Percentiles rank a stretch among this genome's conserved stretches.
phyloP scores from a whole-genome alignment of 495 filamentous ascomycete species.

The Bacidia gigantensis region DNA sequence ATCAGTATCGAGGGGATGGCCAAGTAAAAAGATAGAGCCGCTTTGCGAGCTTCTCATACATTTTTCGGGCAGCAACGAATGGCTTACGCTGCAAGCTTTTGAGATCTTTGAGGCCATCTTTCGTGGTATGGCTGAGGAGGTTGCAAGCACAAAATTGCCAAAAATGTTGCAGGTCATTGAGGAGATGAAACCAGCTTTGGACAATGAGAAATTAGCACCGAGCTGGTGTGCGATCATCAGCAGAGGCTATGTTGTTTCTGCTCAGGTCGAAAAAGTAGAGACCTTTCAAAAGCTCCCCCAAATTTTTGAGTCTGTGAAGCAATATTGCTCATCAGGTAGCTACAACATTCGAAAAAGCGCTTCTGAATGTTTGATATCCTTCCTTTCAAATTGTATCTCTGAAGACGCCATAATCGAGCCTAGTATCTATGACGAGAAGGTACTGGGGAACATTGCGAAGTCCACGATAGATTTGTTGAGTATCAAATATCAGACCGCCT shows the following conservation, averaged over 20 bases:
- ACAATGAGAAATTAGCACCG: slow-evolving; percentile 82
- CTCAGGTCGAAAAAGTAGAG: slow-evolving; percentile 69
- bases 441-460: slow-evolving; percentile 59
- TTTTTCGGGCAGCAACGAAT: slow-evolving; percentile 82
- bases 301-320: slow-evolving; percentile 60
- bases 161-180: slow-evolving; percentile 73
- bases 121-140: slow-evolving; percentile 71
- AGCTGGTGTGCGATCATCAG: slow-evolving; percentile 95
- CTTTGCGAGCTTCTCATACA: slow-evolving; percentile 79
- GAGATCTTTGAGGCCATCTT: slow-evolving; percentile 96
- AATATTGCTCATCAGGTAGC: slow-evolving; percentile 71
- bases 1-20: slow-evolving; percentile 80
- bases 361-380: slow-evolving; percentile 86
- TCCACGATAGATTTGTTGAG: slow-evolving; percentile 57
- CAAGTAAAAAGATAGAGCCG: slow-evolving; percentile 85
- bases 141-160: slow-evolving; percentile 77
- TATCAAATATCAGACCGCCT: slow-evolving; percentile 84
- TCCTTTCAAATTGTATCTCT: slow-evolving; percentile 78
- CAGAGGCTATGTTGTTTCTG: slow-evolving; percentile 83
- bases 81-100: slow-evolving; percentile 87
- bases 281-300: slow-evolving; percentile 80
- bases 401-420: slow-evolving; percentile 66
- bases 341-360: slow-evolving; percentile 87
- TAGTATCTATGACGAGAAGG: slow-evolving; percentile 76
- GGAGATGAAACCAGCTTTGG: slow-evolving; percentile 76